Evolutionary conservation across 2,329 filamentous ascomycete genomes (phyloP), one percentile per base, ranked within the genome.

Genomic region (Mycocentrospora acerina): DNA sequence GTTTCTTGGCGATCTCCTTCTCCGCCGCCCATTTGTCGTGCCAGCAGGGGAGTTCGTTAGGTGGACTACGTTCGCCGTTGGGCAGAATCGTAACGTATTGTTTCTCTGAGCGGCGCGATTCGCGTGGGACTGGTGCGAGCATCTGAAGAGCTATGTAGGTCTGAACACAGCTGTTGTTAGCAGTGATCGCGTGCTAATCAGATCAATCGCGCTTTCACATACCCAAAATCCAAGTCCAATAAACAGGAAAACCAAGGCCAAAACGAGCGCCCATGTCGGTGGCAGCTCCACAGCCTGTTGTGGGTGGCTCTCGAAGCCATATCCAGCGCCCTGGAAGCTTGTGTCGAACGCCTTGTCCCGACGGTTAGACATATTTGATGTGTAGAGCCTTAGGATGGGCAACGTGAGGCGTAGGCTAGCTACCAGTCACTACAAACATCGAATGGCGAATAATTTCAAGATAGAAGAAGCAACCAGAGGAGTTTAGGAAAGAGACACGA

Each of bases 111-210:
- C 80, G 75, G 24, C 83, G 75, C 2, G 88, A 79, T 16, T 76
- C 71, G 40, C 93, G 86, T 8, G 93, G 93, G 34, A 83, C 81
- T 12, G 90, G 90, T 7, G 90, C 90, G 63, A 94, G 75, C 42
- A 89, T 66, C 62, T 82, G 82, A 32, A 96, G 79, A 44, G 83
- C 70, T 35, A 81, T 59, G 60, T 86, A 90, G 57, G 83, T 64
- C 83, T 86, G 35, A 29, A 34, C 17, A 9, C 16, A 29, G 9
- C 9, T 26, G 17, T 24, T 7, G 25, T 44, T 33, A 40, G 24
- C 19, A 12, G 42, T 26, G 41, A 37, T 22, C 18, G 18, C 30
- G 19, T 30, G 17, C 17, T 35, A 16, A 31, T 24, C 22, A 18
- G 24, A 27, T 24, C 27, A 28, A 37, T 22, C 19, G 9, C 19